A percentile compares a stretch with the other conserved stretches of the same genome.
phyloP scores from a whole-genome alignment of 805 yeast genomes.

The Ogataea nakhonphanomensis region DNA sequence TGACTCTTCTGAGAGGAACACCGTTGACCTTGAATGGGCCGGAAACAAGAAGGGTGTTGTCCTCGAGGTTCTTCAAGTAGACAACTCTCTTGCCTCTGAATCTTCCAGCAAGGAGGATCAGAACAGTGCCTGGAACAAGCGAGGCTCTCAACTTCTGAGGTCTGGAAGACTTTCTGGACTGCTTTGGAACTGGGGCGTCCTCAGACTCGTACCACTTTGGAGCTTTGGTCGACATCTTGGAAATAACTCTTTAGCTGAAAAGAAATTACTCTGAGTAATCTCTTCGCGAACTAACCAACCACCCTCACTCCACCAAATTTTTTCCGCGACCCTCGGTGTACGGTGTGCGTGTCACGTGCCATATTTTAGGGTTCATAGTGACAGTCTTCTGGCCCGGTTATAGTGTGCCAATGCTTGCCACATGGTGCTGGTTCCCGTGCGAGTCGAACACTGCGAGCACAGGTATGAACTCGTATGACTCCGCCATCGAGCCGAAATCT shows the following conservation, averaged over 20 bases:
- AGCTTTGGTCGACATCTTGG: slow-evolving; percentile 43
- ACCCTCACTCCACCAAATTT: slow-evolving; percentile 14
- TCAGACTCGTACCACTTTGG: slow-evolving; percentile 95
- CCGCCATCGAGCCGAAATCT: slow-evolving; percentile 3
- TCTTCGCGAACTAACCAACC: slow-evolving; percentile 6
- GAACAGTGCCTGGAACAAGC: slow-evolving; percentile 38
- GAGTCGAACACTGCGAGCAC: slow-evolving; percentile 17
- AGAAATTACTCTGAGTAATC: slow-evolving; percentile 12
- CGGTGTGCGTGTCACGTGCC: slow-evolving; percentile 16
- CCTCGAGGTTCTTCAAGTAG: slow-evolving; percentile 93
- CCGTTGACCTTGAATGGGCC: slow-evolving; percentile 99
- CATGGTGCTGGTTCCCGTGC: slow-evolving; percentile 2
- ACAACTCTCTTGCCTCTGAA: slow-evolving; percentile 99
- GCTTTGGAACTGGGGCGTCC: slow-evolving; percentile 83
- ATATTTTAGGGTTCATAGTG: background rate
- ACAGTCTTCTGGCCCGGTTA: background rate
- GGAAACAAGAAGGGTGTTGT: slow-evolving; percentile 93
- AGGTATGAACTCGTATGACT: slow-evolving; percentile 26
- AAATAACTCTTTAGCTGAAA: slow-evolving; percentile 9
- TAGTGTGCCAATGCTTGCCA: slow-evolving; percentile 13
- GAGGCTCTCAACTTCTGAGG: slow-evolving; percentile 93
- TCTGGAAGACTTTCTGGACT: slow-evolving; percentile 85
- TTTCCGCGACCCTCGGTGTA: slow-evolving; percentile 12
- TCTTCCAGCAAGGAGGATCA: slow-evolving; percentile 97
- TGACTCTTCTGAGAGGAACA: slow-evolving; percentile 99